These are phyloP conservation scores for Hymenoscyphus fraxineus DNA, from an alignment of 2,329 filamentous ascomycete species.

Conservation along the genomic window DNA sequence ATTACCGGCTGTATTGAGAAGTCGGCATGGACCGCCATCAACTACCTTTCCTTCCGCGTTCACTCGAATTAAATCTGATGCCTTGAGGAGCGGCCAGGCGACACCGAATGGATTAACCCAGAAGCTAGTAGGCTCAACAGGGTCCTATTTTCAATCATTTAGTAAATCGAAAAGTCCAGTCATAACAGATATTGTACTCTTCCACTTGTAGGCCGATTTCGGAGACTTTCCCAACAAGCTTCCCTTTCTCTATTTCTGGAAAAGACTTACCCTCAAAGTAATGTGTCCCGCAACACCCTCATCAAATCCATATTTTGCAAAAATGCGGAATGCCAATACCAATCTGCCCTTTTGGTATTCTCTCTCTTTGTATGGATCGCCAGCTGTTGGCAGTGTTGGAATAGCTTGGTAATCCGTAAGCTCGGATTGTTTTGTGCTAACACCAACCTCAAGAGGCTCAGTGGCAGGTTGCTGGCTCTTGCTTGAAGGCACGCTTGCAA, in stretches of 20 bases:
- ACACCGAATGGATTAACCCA: constrained; percentile 37
- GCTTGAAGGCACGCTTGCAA: constrained; percentile 13
- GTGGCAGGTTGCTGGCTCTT: constrained; percentile 10
- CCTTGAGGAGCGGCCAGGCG: constrained; percentile 46
- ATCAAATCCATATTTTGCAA: constrained; percentile 43
- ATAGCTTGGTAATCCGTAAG: constrained; percentile 5
- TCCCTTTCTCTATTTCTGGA: not conserved
- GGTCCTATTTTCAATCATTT: constrained; percentile 26
- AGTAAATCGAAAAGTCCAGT: not conserved
- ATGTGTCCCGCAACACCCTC: constrained; percentile 48
- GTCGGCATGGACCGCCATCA: constrained; percentile 49
- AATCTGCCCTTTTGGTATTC: constrained; percentile 41
- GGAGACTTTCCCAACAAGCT: not conserved
- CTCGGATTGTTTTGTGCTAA: constrained; percentile 17
- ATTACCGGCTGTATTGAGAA: constrained; percentile 33
- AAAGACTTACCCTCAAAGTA: constrained; percentile 34
- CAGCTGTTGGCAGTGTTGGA: constrained; percentile 11
- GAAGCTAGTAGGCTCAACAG: constrained; percentile 34
- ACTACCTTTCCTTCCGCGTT: constrained; percentile 58
- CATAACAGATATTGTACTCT: no score
- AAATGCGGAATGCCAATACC: constrained; percentile 46
- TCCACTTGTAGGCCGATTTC: not conserved
- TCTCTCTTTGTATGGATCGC: constrained; percentile 35
- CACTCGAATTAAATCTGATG: constrained; percentile 65
- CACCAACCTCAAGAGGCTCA: constrained; percentile 23